Conservation (phyloP, 495 filamentous ascomycete species). For the Aspergillus wentii region DNA sequence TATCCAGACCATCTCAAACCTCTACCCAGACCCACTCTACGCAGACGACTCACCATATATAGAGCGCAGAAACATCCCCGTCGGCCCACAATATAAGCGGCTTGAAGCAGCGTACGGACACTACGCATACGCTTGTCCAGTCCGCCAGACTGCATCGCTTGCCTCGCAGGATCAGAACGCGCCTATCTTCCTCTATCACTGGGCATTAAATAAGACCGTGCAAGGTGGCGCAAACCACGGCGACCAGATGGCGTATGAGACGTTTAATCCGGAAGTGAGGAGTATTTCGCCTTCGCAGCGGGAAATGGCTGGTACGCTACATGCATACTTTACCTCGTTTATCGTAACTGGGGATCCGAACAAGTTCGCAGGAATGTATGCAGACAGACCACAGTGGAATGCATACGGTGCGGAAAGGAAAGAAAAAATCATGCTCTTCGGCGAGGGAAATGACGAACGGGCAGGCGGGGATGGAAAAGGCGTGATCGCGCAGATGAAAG, state of each 20-base stretch:
- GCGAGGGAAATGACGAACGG: slow-evolving; percentile 58
- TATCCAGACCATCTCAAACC: slow-evolving; percentile 32
- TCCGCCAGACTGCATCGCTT: slow-evolving; percentile 55
- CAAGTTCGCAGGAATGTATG: slow-evolving; percentile 17
- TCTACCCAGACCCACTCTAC: slow-evolving; percentile 54
- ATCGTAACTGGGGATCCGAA: slow-evolving; percentile 50
- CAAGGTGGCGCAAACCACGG: slow-evolving; percentile 54
- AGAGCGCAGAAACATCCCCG: slow-evolving; percentile 25
- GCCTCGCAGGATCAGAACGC: slow-evolving; percentile 27
- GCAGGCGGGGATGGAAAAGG: slow-evolving; percentile 36
- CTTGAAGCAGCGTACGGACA: slow-evolving; percentile 60
- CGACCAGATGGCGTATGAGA: slow-evolving; percentile 53
- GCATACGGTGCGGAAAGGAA: slow-evolving; percentile 10
- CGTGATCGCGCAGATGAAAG: slow-evolving; percentile 34
- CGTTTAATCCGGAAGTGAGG: slow-evolving; percentile 42
- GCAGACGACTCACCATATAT: slow-evolving; percentile 26
- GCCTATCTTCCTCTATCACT: slow-evolving; percentile 56
- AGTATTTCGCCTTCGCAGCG: slow-evolving; percentile 36
- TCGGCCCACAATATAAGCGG: slow-evolving; percentile 53
- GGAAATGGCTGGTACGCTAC: slow-evolving; percentile 47
- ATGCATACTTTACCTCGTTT: slow-evolving; percentile 54
- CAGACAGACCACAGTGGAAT: slow-evolving; percentile 27
- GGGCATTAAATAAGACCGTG: slow-evolving; percentile 44
- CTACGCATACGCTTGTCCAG: slow-evolving; percentile 63
- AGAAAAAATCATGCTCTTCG: slow-evolving; percentile 46